phyloP scores from a whole-genome alignment of 257 asterid species.

The Solanum megistacrolobum region DNA sequence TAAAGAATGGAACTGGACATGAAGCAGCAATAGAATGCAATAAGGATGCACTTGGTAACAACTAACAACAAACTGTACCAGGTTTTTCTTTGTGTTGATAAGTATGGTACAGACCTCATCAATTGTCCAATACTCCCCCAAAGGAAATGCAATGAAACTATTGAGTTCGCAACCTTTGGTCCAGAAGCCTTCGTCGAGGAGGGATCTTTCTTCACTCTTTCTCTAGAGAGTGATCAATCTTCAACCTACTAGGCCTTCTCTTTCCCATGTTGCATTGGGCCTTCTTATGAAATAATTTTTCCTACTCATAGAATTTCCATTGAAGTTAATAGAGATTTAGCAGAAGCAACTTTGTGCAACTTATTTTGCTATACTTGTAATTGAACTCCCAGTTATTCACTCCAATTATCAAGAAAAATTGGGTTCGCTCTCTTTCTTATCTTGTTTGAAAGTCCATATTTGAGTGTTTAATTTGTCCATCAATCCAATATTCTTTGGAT shows the following conservation, averaged over 20 bases:
- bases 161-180: conserved; percentile 8
- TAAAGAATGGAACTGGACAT: conserved; percentile 9
- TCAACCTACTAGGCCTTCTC: background rate
- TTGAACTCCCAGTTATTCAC: background rate
- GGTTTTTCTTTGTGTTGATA: conserved; percentile 18
- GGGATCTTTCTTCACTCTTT: background rate
- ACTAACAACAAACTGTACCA: conserved; percentile 12
- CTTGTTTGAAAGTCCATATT: background rate
- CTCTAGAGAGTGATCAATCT: background rate
- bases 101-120: conserved; percentile 10
- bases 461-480: background rate
- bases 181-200: background rate
- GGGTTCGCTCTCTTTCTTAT: background rate
- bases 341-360: background rate
- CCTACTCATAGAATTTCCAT: background rate
- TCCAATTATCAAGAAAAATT: background rate
- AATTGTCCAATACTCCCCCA: conserved; percentile 8
- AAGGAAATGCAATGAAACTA: background rate
- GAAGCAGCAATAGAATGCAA: conserved; percentile 22
- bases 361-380: background rate
- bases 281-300: background rate
- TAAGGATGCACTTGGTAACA: conserved; percentile 8
- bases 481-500: background rate
- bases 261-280: background rate
- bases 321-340: background rate